Evolutionary conservation across 441 rosid species (phyloP).

Genomic region (Pelargonium fulgidum): DNA sequence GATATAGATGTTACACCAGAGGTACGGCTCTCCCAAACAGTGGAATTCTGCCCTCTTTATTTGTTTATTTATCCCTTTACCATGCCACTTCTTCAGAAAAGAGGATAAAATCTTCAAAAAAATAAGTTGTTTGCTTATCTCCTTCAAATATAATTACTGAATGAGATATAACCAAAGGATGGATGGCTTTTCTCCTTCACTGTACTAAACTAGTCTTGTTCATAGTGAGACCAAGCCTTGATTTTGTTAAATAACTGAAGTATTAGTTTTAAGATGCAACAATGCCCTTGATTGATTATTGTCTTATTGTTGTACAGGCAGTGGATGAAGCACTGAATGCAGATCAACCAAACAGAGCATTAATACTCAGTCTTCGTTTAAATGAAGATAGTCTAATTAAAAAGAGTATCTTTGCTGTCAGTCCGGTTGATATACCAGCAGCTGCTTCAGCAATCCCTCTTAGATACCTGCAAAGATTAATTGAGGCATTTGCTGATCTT

Average conservation of each 20-base stretch:
- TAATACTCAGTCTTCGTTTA: constrained; percentile 79
- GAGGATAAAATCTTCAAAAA: too few relatives aligned
- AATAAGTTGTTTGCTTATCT: too few relatives aligned
- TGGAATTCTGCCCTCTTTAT: neutral
- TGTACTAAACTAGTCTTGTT: too few relatives aligned
- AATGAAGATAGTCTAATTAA: constrained; percentile 75
- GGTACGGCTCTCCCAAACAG: constrained; percentile 33
- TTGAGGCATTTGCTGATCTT: constrained; percentile 75
- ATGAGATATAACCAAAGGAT: too few relatives aligned
- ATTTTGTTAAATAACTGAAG: too few relatives aligned
- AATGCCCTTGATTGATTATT: neutral
- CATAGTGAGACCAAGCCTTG: too few relatives aligned
- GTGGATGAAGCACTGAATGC: constrained; percentile 65
- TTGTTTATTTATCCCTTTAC: too few relatives aligned
- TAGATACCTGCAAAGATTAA: constrained; percentile 69
- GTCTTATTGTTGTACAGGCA: constrained; percentile 42
- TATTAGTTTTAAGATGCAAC: neutral
- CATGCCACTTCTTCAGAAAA: too few relatives aligned
- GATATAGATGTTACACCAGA: constrained; percentile 96
- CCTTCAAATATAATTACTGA: too few relatives aligned
- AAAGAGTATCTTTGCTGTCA: constrained; percentile 65
- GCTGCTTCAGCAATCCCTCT: constrained; percentile 57
- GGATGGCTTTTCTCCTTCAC: too few relatives aligned
- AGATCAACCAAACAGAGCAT: constrained; percentile 62
- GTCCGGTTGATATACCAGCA: constrained; percentile 61